These are phyloP conservation scores for Fusarium nelsonii DNA, from an alignment of 2,329 filamentous ascomycete genomes.

Conservation along the genomic window DNA sequence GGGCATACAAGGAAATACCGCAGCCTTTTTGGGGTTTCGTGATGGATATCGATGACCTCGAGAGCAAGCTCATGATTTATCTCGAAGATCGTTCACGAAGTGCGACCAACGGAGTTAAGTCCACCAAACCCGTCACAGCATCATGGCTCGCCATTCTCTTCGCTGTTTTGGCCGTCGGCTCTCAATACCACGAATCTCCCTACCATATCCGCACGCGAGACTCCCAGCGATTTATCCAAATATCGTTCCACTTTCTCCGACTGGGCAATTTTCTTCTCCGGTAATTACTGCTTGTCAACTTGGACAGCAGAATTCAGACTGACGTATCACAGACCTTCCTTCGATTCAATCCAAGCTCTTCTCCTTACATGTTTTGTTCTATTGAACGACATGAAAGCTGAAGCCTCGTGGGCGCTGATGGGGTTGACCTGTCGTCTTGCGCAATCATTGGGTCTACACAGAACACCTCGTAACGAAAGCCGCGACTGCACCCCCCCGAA, in stretches of 20 bases:
- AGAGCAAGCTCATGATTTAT: slow-evolving; percentile 73
- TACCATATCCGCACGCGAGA: slow-evolving; percentile 71
- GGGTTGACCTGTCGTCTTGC: slow-evolving; percentile 74
- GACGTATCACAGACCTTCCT: slow-evolving; percentile 63
- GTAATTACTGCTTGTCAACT: slow-evolving; percentile 49
- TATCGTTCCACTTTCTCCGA: slow-evolving; percentile 73
- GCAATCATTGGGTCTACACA: slow-evolving; percentile 72
- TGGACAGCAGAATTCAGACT: slow-evolving; percentile 1
- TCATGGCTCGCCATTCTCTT: slow-evolving; percentile 76
- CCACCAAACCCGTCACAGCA: slow-evolving; percentile 67
- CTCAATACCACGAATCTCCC: slow-evolving; percentile 74
- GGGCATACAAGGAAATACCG: slow-evolving; percentile 75
- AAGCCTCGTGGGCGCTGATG: slow-evolving; percentile 74
- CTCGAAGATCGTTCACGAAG: slow-evolving; percentile 72
- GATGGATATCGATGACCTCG: slow-evolving; percentile 74
- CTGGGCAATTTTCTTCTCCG: slow-evolving; percentile 73
- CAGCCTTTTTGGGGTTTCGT: slow-evolving; percentile 78
- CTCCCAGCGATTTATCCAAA: slow-evolving; percentile 72
- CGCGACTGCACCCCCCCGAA: slow-evolving; percentile 60
- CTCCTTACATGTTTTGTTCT: slow-evolving; percentile 73
- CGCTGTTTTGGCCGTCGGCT: slow-evolving; percentile 73
- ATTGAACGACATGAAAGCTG: slow-evolving; percentile 77
- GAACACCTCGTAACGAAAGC: slow-evolving; percentile 59
- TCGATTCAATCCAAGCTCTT: slow-evolving; percentile 74
- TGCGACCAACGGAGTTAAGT: slow-evolving; percentile 60